A percentile compares a stretch with the other conserved stretches of the same genome.
Conservation (phyloP, 495 filamentous ascomycete genomes). For the Geopyxis carbonaria region DNA sequence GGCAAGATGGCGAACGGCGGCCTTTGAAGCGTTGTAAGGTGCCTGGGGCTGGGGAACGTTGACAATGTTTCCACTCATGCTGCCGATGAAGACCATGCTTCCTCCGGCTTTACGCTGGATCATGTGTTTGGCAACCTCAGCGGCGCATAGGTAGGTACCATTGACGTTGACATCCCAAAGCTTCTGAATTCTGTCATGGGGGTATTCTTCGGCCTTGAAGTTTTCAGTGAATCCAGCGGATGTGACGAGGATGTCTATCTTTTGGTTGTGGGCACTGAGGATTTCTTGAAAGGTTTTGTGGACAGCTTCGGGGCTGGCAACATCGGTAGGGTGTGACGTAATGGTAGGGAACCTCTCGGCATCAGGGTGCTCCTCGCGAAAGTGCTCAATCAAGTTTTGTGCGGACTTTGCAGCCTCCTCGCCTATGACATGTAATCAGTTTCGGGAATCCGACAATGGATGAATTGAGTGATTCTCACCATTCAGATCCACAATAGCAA, state of each 20-base stretch:
- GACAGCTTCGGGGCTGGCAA: constrained; percentile 61
- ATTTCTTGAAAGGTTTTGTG: constrained; percentile 53
- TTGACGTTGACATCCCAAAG: constrained; percentile 90
- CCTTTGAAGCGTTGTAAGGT: constrained; percentile 81
- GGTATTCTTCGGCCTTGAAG: constrained; percentile 76
- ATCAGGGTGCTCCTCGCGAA: constrained; percentile 59
- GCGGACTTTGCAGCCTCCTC: constrained; percentile 71
- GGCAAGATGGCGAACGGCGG: constrained; percentile 69
- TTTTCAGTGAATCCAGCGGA: constrained; percentile 95
- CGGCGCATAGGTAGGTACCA: constrained; percentile 61
- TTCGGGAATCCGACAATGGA: constrained; percentile 1
- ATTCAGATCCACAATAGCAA: constrained; percentile 87
- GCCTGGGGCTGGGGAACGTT: constrained; percentile 83
- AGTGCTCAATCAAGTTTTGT: constrained; percentile 49
- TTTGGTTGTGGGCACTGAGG: constrained; percentile 24
- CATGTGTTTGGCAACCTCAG: constrained; percentile 68
- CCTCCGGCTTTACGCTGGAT: constrained; percentile 64
- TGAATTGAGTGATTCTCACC: constrained; percentile 33
- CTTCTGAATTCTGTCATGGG: constrained; percentile 73
- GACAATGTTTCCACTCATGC: constrained; percentile 83
- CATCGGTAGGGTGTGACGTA: constrained; percentile 79
- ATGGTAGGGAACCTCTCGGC: constrained; percentile 57
- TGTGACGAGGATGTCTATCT: constrained; percentile 79
- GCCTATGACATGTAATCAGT: constrained; percentile 34
- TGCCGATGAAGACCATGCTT: constrained; percentile 86